Base-by-base conservation (phyloP, 768 basidiomycete species). In the Lactarius vividus region DNA sequence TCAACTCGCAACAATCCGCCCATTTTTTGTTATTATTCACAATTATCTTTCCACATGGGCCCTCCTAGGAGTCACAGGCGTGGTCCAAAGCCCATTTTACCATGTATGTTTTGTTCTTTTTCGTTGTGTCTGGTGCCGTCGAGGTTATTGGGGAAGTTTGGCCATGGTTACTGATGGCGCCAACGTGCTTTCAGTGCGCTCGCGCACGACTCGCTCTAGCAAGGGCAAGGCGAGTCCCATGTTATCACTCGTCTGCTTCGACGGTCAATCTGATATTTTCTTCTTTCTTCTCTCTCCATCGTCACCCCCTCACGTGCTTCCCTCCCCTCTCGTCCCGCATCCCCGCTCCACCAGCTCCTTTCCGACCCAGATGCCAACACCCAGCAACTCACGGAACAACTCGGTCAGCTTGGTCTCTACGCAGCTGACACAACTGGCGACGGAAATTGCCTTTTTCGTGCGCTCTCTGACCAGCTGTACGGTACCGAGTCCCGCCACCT, bases 391-490 rank as follows among this genome's bases (percentile, higher is more conserved):
- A 85, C 81, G 7, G 79, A 82, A 61, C 92, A 95, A 77, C 85
- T 96, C 44, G 84, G 85, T 57, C 81, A 85, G 6, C 79, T 94
- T 60, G 92, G 93, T 3, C 81, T 96, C 10, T 96, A 96, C 74
- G 89, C 94, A n/a, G 91, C 91, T 3, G 81, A 86, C 69, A 96
- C 91, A 20, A 76, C 92, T 52, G 94, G 92, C 59, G 91, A 96
- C 76, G 94, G 95, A 56, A 96, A 96, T 78, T 97, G 94, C 76
- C 85, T 97, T 69, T 97, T 96, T 77, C 88, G 94, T 55, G 92
- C 94, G 0, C 82, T 96, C 62, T 88, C 89, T 55, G 94, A 96
- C 77, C 94, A 96, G 75, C 80, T 94, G 20, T 86, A 88, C 70
- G 94, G 94, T 66, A 82, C 88, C 3, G 85, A 88, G 15, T 82